Conservation (phyloP, 805 yeast species). For the Maudiozyma turicensis region DNA sequence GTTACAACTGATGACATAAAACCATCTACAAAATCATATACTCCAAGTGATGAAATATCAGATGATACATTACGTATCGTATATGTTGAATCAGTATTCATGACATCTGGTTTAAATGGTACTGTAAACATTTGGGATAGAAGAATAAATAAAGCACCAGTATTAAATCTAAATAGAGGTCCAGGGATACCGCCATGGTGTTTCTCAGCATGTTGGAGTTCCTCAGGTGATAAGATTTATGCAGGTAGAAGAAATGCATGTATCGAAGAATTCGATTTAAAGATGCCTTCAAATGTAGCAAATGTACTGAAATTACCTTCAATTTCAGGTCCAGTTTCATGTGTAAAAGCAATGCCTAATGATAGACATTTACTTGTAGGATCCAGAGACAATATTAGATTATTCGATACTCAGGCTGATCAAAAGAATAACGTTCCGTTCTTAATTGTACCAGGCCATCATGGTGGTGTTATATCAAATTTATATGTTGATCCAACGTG, state of each 20-base stretch:
- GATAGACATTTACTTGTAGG: conserved; percentile 75
- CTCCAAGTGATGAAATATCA: conserved; percentile 17
- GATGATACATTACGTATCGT: conserved; percentile 17
- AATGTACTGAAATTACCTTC: conserved; percentile 66
- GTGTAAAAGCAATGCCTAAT: conserved; percentile 72
- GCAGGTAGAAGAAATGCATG: conserved; percentile 86
- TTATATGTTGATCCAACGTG: conserved; percentile 80
- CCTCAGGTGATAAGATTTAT: conserved; percentile 65
- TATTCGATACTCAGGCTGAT: conserved; percentile 55
- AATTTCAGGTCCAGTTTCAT: conserved; percentile 84
- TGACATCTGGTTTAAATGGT: conserved; percentile 81
- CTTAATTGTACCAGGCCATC: conserved; percentile 90
- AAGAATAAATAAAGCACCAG: conserved; percentile 36
- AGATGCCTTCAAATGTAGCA: conserved; percentile 47
- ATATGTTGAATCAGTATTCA: conserved; percentile 45
- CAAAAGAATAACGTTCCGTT: conserved; percentile 47
- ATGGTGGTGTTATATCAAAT: conserved; percentile 78
- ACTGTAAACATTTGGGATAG: conserved; percentile 73
- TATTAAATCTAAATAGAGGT: conserved; percentile 44
- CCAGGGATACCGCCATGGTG: conserved; percentile 88
- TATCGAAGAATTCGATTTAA: conserved; percentile 65
- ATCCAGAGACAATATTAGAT: conserved; percentile 78
- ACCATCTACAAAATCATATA: not conserved
- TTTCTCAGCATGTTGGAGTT: conserved; percentile 80
- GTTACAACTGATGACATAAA: conserved; percentile 1